Evolutionary conservation across 192 early-diverging fungal species (phyloP), one percentile per base, ranked within the genome.

Genomic region (Podila verticillata): DNA sequence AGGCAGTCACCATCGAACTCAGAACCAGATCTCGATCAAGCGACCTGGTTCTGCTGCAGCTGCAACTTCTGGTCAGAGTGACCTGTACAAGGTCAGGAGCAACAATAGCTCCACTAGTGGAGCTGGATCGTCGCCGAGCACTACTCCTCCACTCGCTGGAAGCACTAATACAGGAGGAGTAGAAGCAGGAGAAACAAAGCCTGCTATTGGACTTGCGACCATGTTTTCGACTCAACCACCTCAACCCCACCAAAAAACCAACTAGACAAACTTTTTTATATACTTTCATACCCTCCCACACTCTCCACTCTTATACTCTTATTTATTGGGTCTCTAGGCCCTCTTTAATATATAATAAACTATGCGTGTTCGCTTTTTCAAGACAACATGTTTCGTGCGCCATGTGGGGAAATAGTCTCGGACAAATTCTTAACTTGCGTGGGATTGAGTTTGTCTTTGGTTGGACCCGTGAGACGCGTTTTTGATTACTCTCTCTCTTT

Each of bases 1-100:
- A 9, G 29, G 58, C 7, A 30, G 29, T 2, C 30, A 22, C 17
- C 34, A 68, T 44, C 31, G 56, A 12, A 31, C 35, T 48, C 56
- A 44, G 36, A 70, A 61, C 12, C 48, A 57, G 30, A 39, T 44
- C 15, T 73, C 63, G 35, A 63, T 65, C 32, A 73, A 65, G 31
- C 63, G 63, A 5, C 57, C 71, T 35, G 63, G 71, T 19, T 48
- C 29, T 7, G 17, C 47, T 51, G 44, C 63, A 31, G 24, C 47
- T 24, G 51, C 51, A 10, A 6, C 51, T 9, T 54, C 51, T 54
- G 51, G 51, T 7, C 20, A 26, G 6, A n/a, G 51, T 5, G 51
- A n/a, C 7, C 51, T 54, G 1, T 54, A 54, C 51, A 54, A 54
- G 17, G 51, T 54, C n/a, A 24, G 7, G 51, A 54, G 51, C 22